A percentile compares a stretch with the other conserved stretches of the same genome.
Conservation (phyloP, 2,329 filamentous ascomycete species). For the Didymella glomerata region DNA sequence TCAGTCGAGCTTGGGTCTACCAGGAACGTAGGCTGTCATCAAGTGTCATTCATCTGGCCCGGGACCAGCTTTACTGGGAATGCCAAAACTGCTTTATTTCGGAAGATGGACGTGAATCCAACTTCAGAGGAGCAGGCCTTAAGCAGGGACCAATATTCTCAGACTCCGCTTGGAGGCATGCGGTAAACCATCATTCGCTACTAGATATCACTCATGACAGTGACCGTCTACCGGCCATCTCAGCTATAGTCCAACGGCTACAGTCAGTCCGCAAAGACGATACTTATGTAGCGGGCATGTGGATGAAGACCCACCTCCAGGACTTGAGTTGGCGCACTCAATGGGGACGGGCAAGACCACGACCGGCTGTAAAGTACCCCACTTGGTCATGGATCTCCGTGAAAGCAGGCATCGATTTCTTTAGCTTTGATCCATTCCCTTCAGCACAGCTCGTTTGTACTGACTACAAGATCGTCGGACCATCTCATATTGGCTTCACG, state of each 20-base stretch:
- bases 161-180: background rate
- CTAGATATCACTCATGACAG: conserved; percentile 9
- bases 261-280: conserved; percentile 1
- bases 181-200: background rate
- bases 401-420: background rate
- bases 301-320: conserved; percentile 6
- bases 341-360: background rate
- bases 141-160: too few relatives aligned
- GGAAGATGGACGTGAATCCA: background rate
- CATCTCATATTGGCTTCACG: background rate
- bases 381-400: background rate
- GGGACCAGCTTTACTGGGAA: conserved; percentile 4
- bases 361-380: background rate
- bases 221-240: conserved; percentile 19
- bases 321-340: background rate
- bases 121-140: too few relatives aligned
- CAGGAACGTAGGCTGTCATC: conserved; percentile 2
- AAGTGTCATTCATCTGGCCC: background rate
- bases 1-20: conserved; percentile 8
- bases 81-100: background rate
- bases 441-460: background rate
- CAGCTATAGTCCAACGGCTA: conserved; percentile 7
- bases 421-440: background rate
- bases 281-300: conserved; percentile 19
- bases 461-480: background rate